phyloP scores from a whole-genome alignment of 202 grass and related monocot genomes.

The Bolboschoenoplectus hybrid region DNA sequence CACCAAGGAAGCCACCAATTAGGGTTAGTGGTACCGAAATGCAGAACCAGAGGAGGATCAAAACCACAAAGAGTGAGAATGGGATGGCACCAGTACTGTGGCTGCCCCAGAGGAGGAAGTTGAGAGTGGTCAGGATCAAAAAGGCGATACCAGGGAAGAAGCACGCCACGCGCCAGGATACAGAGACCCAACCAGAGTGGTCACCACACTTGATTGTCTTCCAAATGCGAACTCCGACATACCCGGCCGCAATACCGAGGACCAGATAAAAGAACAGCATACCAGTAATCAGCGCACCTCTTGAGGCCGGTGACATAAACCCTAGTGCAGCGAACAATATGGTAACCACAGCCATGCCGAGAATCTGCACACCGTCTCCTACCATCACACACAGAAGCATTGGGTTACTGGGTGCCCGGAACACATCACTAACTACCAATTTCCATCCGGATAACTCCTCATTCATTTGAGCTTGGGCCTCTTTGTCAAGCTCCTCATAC shows the following conservation, averaged over 20 bases:
- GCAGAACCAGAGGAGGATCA: constrained; percentile 91
- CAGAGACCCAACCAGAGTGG: constrained; percentile 75
- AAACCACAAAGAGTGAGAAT: constrained; percentile 68
- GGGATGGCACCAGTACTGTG: constrained; percentile 92
- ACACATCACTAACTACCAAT: constrained; percentile 84
- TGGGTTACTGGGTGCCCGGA: constrained; percentile 70
- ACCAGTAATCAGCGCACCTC: constrained; percentile 76
- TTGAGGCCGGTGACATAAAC: constrained; percentile 92
- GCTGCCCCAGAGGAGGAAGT: constrained; percentile 93
- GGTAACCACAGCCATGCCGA: constrained; percentile 85
- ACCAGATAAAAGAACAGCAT: constrained; percentile 90
- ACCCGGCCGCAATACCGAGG: constrained; percentile 79
- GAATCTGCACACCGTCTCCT: constrained; percentile 87
- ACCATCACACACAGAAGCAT: constrained; percentile 88
- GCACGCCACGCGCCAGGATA: constrained; percentile 78
- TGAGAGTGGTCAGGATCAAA: constrained; percentile 81
- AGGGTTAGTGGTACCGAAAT: constrained; percentile 83
- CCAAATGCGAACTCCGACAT: constrained; percentile 69
- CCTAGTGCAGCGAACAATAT: constrained; percentile 84
- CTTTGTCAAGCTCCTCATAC: constrained; percentile 92
- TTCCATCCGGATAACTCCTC: constrained; percentile 95
- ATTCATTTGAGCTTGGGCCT: constrained; percentile 86
- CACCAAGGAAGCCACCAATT: constrained; percentile 79
- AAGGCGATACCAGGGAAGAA: constrained; percentile 96
- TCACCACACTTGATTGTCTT: constrained; percentile 84